These are phyloP conservation scores for Cercospora sesami DNA, from an alignment of 2,329 filamentous ascomycete genomes.

Conservation along the genomic window DNA sequence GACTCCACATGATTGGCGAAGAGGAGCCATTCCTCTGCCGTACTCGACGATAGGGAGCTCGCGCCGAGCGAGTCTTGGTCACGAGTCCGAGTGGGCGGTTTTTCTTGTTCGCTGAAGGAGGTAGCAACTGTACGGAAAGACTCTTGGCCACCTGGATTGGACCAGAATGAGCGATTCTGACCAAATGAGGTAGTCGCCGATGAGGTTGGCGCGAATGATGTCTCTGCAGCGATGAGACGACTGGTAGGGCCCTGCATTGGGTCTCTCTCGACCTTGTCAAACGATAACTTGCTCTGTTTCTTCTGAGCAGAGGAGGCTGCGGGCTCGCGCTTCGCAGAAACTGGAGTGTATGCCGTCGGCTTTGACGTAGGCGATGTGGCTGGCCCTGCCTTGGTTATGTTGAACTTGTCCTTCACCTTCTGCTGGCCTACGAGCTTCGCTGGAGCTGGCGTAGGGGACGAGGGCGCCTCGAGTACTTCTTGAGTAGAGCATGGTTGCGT, in stretches of 20 bases:
- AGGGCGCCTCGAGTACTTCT: background rate
- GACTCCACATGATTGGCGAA: slow-evolving; percentile 5
- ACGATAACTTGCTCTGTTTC: background rate
- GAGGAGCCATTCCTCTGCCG: slow-evolving; percentile 3
- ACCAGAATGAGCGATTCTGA: slow-evolving; percentile 15
- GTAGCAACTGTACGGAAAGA: slow-evolving; percentile 20
- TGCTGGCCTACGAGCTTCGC: background rate
- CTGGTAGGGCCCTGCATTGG: background rate
- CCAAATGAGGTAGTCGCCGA: slow-evolving; percentile 18
- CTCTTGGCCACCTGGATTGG: slow-evolving; percentile 11
- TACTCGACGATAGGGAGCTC: slow-evolving; percentile 14
- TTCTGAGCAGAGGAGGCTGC: background rate
- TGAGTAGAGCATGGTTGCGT: slow-evolving; percentile 1
- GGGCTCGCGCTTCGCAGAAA: background rate
- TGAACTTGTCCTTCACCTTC: background rate
- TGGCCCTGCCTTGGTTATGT: background rate
- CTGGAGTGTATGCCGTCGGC: background rate
- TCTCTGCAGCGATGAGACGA: background rate
- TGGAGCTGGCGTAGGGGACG: background rate
- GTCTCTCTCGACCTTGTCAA: background rate
- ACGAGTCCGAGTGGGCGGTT: background rate
- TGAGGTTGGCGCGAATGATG: background rate
- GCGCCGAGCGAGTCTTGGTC: background rate
- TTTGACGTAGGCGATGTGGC: background rate
- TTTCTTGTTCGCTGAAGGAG: slow-evolving; percentile 18